A percentile compares a stretch with the other conserved stretches of the same genome.
phyloP scores from a whole-genome alignment of 192 early-diverging fungal genomes.

The Diversispora eburnea region DNA sequence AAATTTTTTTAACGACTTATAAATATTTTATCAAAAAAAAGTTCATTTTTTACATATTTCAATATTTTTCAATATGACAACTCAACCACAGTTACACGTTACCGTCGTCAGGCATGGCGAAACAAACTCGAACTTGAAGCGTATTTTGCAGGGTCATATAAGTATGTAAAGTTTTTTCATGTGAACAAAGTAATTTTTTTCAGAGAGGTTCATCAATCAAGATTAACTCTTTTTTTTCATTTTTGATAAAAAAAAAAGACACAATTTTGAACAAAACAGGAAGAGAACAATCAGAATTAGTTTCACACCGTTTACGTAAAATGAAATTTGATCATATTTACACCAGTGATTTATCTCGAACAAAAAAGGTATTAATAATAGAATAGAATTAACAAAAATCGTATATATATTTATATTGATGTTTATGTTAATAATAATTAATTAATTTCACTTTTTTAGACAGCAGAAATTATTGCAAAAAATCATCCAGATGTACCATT shows the following conservation, averaged over 20 bases:
- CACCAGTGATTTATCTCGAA: constrained; percentile 22
- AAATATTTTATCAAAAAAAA: too few relatives aligned
- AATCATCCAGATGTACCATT: constrained; percentile 20
- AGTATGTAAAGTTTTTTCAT: not conserved
- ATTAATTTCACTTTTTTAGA: constrained; percentile 2
- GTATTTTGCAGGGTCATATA: constrained; percentile 26
- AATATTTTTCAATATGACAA: not conserved
- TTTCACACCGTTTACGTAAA: constrained; percentile 21
- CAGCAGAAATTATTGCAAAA: constrained; percentile 20
- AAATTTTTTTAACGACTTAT: too few relatives aligned
- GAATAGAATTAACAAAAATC: not conserved
- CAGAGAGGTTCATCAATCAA: not conserved
- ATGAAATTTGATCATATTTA: constrained; percentile 26
- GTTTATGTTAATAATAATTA: not conserved
- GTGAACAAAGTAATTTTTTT: not conserved
- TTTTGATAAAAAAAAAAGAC: constrained; percentile 6
- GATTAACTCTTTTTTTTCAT: not conserved
- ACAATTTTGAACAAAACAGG: constrained; percentile 22
- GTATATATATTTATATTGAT: not conserved
- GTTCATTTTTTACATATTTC: too few relatives aligned
- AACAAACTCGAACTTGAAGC: constrained; percentile 23
- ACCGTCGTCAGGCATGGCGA: constrained; percentile 22
- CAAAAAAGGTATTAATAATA: constrained; percentile 19
- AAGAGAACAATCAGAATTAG: constrained; percentile 23
- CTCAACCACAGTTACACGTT: constrained; percentile 3